Percentiles rank a stretch among this genome's conserved stretches.
Evolutionary conservation across 345 rosid genomes (phyloP).

Genomic region (Nasturtium officinale): DNA sequence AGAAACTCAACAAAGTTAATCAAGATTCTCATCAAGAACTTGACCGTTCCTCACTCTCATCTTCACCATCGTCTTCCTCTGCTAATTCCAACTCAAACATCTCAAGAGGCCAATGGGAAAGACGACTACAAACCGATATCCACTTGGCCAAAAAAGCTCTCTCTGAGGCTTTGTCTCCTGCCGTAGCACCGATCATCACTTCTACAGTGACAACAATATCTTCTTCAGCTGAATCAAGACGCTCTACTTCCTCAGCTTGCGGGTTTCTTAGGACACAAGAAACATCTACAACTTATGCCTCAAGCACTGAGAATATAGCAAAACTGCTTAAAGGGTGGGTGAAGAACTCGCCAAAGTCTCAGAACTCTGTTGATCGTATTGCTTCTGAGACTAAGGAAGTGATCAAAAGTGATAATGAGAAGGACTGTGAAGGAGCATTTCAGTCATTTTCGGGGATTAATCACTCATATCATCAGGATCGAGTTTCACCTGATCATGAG

Average conservation of each 20-base stretch:
- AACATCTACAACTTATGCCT: slow-evolving; percentile 52
- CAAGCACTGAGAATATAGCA: slow-evolving; percentile 73
- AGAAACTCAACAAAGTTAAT: slow-evolving; percentile 59
- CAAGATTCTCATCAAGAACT: slow-evolving; percentile 37
- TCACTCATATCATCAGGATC: slow-evolving; percentile 51
- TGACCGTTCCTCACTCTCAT: slow-evolving; percentile 33
- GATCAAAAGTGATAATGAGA: slow-evolving; percentile 31
- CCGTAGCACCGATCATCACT: slow-evolving; percentile 36
- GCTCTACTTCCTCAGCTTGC: slow-evolving; percentile 33
- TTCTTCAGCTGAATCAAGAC: slow-evolving; percentile 42
- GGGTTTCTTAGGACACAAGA: slow-evolving; percentile 32
- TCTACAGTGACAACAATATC: slow-evolving; percentile 25
- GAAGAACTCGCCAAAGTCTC: slow-evolving; percentile 46
- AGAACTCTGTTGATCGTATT: slow-evolving; percentile 5
- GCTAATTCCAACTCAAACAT: slow-evolving; percentile 43
- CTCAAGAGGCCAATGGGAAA: slow-evolving; percentile 83
- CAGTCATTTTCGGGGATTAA: slow-evolving; percentile 53
- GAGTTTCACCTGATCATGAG: slow-evolving; percentile 55
- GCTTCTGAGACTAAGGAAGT: slow-evolving; percentile 33
- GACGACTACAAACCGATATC: slow-evolving; percentile 72
- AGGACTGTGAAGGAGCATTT: slow-evolving; percentile 45
- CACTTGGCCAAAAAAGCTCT: slow-evolving; percentile 69
- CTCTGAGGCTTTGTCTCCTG: slow-evolving; percentile 66
- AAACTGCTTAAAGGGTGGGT: slow-evolving; percentile 73
- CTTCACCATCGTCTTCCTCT: slow-evolving; percentile 43